Percentiles rank a stretch among this genome's conserved stretches.
phyloP scores from a whole-genome alignment of 2,329 filamentous ascomycete species.

The Myriosclerotinia curreyana region DNA sequence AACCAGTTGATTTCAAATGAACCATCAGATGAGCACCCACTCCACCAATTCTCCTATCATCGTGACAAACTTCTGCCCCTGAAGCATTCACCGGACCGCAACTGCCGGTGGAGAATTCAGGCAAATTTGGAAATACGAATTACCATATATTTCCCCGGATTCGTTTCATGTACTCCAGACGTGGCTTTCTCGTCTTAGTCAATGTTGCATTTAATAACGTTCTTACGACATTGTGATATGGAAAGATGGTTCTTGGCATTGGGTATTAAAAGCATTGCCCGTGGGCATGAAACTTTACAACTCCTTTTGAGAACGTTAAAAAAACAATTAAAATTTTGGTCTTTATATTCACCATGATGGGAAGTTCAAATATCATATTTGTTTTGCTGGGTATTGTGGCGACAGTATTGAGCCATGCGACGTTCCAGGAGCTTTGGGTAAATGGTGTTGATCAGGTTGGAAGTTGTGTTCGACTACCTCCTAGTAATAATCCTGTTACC shows the following conservation, averaged over 20 bases:
- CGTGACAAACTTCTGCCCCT: not conserved
- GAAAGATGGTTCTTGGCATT: not conserved
- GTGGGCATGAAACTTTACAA: not conserved
- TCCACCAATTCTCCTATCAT: not conserved
- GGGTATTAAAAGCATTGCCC: not conserved
- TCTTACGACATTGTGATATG: not conserved
- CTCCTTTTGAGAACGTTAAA: not conserved
- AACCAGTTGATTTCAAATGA: not conserved
- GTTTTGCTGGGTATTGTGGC: not conserved
- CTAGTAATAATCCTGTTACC: constrained; percentile 51
- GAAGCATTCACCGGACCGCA: not conserved
- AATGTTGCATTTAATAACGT: not conserved
- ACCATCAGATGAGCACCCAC: constrained; percentile 9
- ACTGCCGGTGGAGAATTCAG: constrained; percentile 17
- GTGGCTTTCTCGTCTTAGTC: not conserved
- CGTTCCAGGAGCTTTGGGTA: constrained; percentile 41
- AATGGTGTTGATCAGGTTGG: constrained; percentile 46
- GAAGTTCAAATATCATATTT: not conserved
- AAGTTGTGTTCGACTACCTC: constrained; percentile 49
- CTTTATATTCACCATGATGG: not conserved
- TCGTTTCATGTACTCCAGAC: not conserved
- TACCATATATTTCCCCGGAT: constrained; percentile 6
- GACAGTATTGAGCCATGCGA: constrained; percentile 43
- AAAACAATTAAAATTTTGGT: not conserved
- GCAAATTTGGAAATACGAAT: constrained; percentile 10